A percentile compares a stretch with the other conserved stretches of the same genome.
Evolutionary conservation across 2,329 filamentous ascomycete genomes (phyloP).

Genomic region (Madurella fahalii): DNA sequence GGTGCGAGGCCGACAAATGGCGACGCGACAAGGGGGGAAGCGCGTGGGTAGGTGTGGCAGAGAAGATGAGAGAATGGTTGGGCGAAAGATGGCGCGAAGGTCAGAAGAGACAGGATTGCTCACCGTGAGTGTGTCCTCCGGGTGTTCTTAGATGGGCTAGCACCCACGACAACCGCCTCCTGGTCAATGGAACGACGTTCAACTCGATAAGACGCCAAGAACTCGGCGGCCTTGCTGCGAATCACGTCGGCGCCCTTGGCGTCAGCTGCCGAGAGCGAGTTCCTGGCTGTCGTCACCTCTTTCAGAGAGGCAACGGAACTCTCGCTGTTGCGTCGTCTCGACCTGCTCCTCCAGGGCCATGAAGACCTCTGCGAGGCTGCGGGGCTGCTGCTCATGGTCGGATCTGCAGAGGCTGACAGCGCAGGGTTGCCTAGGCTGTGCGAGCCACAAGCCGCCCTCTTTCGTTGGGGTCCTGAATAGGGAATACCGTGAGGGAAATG

Average conservation of each 20-base stretch:
- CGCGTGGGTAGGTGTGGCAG: not conserved
- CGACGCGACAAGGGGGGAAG: not conserved
- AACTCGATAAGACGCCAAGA: not conserved
- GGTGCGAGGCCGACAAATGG: slow-evolving; percentile 4
- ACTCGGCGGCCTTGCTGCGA: slow-evolving; percentile 8
- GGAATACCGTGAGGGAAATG: not conserved
- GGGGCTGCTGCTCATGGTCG: slow-evolving; percentile 1
- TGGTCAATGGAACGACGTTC: not conserved
- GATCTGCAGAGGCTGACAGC: not conserved
- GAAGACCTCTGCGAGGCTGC: slow-evolving; percentile 5
- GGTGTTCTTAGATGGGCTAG: slow-evolving; percentile 16
- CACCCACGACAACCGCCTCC: slow-evolving; percentile 1
- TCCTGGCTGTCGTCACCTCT: slow-evolving; percentile 10
- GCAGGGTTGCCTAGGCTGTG: not conserved
- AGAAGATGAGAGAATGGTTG: not conserved
- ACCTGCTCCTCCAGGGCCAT: slow-evolving; percentile 16
- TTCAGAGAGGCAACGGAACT: slow-evolving; percentile 7
- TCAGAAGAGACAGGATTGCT: slow-evolving; percentile 13
- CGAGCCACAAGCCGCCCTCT: not conserved
- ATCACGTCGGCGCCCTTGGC: slow-evolving; percentile 2
- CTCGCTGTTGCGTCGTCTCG: slow-evolving; percentile 19
- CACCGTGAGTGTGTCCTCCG: slow-evolving; percentile 24
- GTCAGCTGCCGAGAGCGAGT: slow-evolving; percentile 16
- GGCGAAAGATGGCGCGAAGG: slow-evolving; percentile 1
- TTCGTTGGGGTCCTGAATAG: too few relatives aligned